Evolutionary conservation across 306 rosid genomes (phyloP).

Genomic region (Castanea mollissima): DNA sequence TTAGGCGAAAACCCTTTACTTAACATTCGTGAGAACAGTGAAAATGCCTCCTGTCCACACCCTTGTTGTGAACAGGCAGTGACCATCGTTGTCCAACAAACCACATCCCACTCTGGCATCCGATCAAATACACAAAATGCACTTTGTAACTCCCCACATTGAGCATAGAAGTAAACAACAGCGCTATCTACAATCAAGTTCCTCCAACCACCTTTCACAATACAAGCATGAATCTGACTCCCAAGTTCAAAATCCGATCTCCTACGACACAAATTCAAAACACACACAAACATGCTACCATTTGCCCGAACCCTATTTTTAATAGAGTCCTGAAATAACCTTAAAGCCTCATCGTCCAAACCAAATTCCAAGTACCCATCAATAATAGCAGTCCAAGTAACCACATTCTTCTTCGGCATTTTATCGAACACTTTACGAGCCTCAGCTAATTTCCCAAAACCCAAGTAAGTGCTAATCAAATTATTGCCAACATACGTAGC

Average conservation of each 20-base stretch:
- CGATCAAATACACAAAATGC: conserved; percentile 62
- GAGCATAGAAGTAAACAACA: conserved; percentile 66
- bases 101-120: conserved; percentile 61
- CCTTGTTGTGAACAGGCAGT: conserved; percentile 90
- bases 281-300: conserved; percentile 73
- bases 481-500: conserved; percentile 63
- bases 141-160: conserved; percentile 53
- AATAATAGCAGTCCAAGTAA: conserved; percentile 87
- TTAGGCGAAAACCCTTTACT: conserved; percentile 60
- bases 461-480: conserved; percentile 64
- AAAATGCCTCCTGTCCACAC: conserved; percentile 58
- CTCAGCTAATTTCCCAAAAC: conserved; percentile 41
- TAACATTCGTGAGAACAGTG: conserved; percentile 57
- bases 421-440: conserved; percentile 74
- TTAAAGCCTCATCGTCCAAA: conserved; percentile 64
- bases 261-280: conserved; percentile 64
- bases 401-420: conserved; percentile 60
- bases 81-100: conserved; percentile 86
- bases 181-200: conserved; percentile 74
- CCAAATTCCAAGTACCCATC: conserved; percentile 61
- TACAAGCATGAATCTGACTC: conserved; percentile 63
- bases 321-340: conserved; percentile 50
- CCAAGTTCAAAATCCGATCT: conserved; percentile 65
- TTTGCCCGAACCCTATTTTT: conserved; percentile 49
- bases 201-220: conserved; percentile 64